These are phyloP conservation scores for Scedosporium apiospermum DNA, from an alignment of 2,329 filamentous ascomycete species.

Conservation along the genomic window DNA sequence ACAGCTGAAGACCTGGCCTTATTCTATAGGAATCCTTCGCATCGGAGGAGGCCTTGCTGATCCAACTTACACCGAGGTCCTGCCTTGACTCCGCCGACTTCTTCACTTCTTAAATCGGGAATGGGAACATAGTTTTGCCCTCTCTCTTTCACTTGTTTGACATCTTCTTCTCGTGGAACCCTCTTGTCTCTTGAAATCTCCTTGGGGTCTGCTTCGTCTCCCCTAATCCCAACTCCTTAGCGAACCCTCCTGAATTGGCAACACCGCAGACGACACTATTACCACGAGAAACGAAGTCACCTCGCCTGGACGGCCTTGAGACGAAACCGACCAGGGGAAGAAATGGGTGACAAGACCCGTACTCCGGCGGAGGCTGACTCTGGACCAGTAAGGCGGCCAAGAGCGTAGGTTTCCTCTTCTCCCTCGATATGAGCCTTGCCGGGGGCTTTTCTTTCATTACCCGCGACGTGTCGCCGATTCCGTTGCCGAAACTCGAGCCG, in stretches of 20 bases:
- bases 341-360: neutral
- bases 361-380: constrained; percentile 2
- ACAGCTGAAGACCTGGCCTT: neutral
- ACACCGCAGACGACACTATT: neutral
- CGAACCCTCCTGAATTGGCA: neutral
- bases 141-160: neutral
- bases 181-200: no score
- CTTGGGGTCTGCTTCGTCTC: no score
- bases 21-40: neutral
- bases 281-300: neutral
- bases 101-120: neutral
- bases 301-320: neutral
- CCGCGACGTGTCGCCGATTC: neutral
- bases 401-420: constrained; percentile 25
- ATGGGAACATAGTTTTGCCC: neutral
- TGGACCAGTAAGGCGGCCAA: constrained; percentile 17
- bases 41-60: neutral
- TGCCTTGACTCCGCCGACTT: neutral
- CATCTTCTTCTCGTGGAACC: no score
- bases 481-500: neutral
- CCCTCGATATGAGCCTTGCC: neutral
- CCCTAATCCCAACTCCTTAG: neutral
- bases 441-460: neutral
- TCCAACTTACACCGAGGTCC: neutral
- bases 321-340: neutral